Percentiles rank a stretch among this genome's conserved stretches.
phyloP scores from a whole-genome alignment of 2,329 filamentous ascomycete species.

The Fusarium stilboides region DNA sequence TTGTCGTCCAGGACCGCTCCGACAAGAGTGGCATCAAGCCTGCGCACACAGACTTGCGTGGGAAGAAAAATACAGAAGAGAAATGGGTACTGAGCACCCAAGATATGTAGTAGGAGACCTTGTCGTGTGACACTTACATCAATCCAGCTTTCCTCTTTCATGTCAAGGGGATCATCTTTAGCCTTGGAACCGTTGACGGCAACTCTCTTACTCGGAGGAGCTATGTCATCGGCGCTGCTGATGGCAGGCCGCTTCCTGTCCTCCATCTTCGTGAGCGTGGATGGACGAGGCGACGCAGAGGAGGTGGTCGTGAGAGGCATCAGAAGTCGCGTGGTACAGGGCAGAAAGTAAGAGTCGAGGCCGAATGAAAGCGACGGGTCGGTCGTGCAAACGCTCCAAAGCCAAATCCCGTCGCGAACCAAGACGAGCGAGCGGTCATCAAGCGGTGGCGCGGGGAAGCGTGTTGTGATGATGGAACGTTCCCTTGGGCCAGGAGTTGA shows the following conservation, averaged over 20 bases:
- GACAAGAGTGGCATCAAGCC: conserved; percentile 48
- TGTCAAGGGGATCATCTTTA: conserved; percentile 69
- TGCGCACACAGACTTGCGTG: conserved; percentile 28
- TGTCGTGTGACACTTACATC: conserved; percentile 72
- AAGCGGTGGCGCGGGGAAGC: conserved; percentile 53
- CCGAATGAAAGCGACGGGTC: conserved; percentile 50
- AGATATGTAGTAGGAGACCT: conserved; percentile 43
- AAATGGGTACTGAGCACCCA: conserved; percentile 31
- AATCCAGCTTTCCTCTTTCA: conserved; percentile 74
- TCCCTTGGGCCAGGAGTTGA: conserved; percentile 58
- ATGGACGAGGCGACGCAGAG: conserved; percentile 80
- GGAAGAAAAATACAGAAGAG: conserved; percentile 27
- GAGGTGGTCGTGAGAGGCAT: conserved; percentile 88
- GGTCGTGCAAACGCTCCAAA: conserved; percentile 51
- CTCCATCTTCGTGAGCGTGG: conserved; percentile 96
- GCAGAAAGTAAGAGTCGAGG: conserved; percentile 60
- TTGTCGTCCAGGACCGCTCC: conserved; percentile 53
- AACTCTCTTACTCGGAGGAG: conserved; percentile 92
- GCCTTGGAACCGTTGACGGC: conserved; percentile 83
- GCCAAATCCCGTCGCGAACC: conserved; percentile 55
- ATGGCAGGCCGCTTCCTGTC: conserved; percentile 97
- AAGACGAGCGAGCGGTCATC: conserved; percentile 55
- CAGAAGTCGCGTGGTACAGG: conserved; percentile 68
- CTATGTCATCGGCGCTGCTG: conserved; percentile 83
- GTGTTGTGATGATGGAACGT: conserved; percentile 55